Evolutionary conservation across 306 rosid species (phyloP).

Genomic region (Spatholobus suberectus): DNA sequence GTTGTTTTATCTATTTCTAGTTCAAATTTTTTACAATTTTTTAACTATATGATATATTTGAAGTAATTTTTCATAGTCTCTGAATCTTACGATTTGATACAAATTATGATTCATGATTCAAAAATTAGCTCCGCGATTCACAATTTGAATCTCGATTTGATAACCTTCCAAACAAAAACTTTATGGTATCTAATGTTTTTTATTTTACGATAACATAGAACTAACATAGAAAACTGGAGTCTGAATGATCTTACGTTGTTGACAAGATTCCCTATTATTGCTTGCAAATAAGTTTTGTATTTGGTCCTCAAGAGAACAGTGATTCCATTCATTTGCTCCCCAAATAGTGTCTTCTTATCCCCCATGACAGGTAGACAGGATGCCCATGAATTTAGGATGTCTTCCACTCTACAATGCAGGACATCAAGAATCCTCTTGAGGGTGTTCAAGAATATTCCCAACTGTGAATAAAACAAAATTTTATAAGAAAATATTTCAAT

Average conservation of each 20-base stretch:
- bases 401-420: slow-evolving; percentile 91
- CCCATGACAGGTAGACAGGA: slow-evolving; percentile 78
- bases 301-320: slow-evolving; percentile 91
- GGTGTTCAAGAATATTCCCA: slow-evolving; percentile 91
- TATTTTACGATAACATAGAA: slow-evolving; percentile 14
- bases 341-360: slow-evolving; percentile 76
- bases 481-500: slow-evolving; percentile 12
- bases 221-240: slow-evolving; percentile 17
- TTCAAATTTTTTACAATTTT: too few relatives aligned
- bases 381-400: slow-evolving; percentile 90
- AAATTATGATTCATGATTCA: too few relatives aligned
- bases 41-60: too few relatives aligned
- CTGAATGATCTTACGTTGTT: slow-evolving; percentile 70
- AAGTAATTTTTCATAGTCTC: too few relatives aligned
- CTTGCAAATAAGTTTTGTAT: slow-evolving; percentile 93
- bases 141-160: too few relatives aligned
- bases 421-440: slow-evolving; percentile 94
- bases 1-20: too few relatives aligned
- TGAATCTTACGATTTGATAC: too few relatives aligned
- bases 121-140: too few relatives aligned
- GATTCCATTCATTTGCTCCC: slow-evolving; percentile 91
- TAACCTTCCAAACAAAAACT: neutral
- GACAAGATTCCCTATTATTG: slow-evolving; percentile 86
- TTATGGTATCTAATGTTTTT: neutral
- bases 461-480: slow-evolving; percentile 51